Conservation (phyloP, 768 basidiomycete genomes). For the Plicaturopsis crispa region DNA sequence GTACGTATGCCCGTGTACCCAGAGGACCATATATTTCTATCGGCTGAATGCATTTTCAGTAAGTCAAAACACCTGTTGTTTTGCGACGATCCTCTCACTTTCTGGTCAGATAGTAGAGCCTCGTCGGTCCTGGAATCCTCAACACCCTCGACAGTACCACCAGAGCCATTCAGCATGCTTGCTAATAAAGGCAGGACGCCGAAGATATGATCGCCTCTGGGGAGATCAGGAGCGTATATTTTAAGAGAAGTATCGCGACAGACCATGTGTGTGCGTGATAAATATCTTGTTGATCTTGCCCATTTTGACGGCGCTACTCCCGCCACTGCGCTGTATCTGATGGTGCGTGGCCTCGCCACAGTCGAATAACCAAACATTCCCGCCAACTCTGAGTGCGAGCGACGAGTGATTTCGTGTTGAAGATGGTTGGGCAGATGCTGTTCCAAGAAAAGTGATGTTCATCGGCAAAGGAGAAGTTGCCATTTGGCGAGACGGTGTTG, state of each 20-base stretch:
- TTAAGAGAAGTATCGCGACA: conserved; percentile 5
- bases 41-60: conserved; percentile 28
- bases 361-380: conserved; percentile 79
- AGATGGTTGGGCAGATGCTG: conserved; percentile 76
- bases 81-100: too few relatives aligned
- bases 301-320: conserved; percentile 71
- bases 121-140: conserved; percentile 56
- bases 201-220: conserved; percentile 76
- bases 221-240: conserved; percentile 6
- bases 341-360: conserved; percentile 83
- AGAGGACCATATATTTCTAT: conserved; percentile 83
- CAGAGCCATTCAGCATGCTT: conserved; percentile 65
- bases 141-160: conserved; percentile 47
- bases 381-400: conserved; percentile 54
- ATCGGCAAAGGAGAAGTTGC: conserved; percentile 27
- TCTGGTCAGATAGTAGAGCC: too few relatives aligned
- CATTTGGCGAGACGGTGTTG: too few relatives aligned
- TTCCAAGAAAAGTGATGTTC: conserved; percentile 71
- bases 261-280: conserved; percentile 86
- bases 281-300: conserved; percentile 77
- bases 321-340: conserved; percentile 56
- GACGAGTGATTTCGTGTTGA: conserved; percentile 74
- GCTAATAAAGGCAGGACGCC: conserved; percentile 66
- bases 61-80: neutral
- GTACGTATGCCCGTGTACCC: conserved; percentile 77